Evolutionary conservation across 192 early-diverging fungal species (phyloP).

Genomic region (Thamnidium elegans): DNA sequence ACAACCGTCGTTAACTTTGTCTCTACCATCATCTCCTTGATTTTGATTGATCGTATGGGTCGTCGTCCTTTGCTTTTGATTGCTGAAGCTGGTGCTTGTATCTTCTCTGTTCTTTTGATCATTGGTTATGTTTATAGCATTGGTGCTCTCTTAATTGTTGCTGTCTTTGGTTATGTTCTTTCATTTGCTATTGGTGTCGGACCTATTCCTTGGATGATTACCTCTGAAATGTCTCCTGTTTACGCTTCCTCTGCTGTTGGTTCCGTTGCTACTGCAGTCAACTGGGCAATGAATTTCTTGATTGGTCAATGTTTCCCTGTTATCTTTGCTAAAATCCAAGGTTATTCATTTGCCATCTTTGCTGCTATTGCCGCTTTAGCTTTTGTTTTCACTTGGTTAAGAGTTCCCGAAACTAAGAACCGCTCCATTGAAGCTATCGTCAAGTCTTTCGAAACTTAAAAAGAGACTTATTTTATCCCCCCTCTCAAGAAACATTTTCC

Average conservation of each 20-base stretch:
- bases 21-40: slow-evolving; percentile 49
- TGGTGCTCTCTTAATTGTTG: slow-evolving; percentile 56
- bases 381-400: slow-evolving; percentile 37
- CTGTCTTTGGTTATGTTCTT: slow-evolving; percentile 74
- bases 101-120: slow-evolving; percentile 50
- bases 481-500: too few species aligned
- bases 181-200: slow-evolving; percentile 79
- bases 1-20: slow-evolving; percentile 53
- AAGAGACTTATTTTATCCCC: not conserved
- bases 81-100: slow-evolving; percentile 56
- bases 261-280: slow-evolving; percentile 67
- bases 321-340: slow-evolving; percentile 34
- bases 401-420: slow-evolving; percentile 57
- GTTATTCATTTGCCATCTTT: slow-evolving; percentile 33
- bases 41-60: slow-evolving; percentile 57
- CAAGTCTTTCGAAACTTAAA: slow-evolving; percentile 20
- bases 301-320: slow-evolving; percentile 43
- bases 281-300: slow-evolving; percentile 62
- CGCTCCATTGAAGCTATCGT: slow-evolving; percentile 56
- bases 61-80: slow-evolving; percentile 55
- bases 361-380: slow-evolving; percentile 16
- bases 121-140: slow-evolving; percentile 57
- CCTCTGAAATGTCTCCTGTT: slow-evolving; percentile 73
- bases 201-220: slow-evolving; percentile 78
- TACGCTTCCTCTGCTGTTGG: slow-evolving; percentile 72